A percentile compares a stretch with the other conserved stretches of the same genome.
phyloP scores from a whole-genome alignment of 768 basidiomycete genomes.

The Fistulinella prunicolor region DNA sequence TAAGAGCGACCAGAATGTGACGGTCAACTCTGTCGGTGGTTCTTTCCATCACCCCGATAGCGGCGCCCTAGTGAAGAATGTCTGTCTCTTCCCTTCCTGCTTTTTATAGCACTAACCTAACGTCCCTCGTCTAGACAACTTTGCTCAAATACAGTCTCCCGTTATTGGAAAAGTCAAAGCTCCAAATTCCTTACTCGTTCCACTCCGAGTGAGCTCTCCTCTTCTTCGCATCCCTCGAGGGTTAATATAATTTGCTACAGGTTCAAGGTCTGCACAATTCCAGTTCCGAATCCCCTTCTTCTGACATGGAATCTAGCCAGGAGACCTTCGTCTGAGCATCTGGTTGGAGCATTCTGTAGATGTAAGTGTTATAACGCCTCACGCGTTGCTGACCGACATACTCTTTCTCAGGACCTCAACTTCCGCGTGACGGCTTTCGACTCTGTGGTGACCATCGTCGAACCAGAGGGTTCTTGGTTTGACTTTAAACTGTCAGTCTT shows the following conservation, averaged over 20 bases:
- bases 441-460: conserved; percentile 73
- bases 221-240: neutral
- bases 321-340: conserved; percentile 67
- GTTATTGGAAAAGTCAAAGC: conserved; percentile 53
- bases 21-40: conserved; percentile 61
- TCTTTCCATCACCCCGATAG: conserved; percentile 66
- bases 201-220: conserved; percentile 69
- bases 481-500: conserved; percentile 76
- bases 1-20: conserved; percentile 69
- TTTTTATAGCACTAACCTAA: neutral
- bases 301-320: conserved; percentile 47
- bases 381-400: neutral
- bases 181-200: conserved; percentile 70
- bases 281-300: neutral
- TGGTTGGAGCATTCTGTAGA: conserved; percentile 73
- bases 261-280: conserved; percentile 50
- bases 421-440: conserved; percentile 71
- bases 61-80: conserved; percentile 68
- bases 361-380: conserved; percentile 37
- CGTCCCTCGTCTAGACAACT: conserved; percentile 49
- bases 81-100: conserved; percentile 29
- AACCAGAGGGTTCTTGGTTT: conserved; percentile 73
- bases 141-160: conserved; percentile 49
- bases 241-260: conserved; percentile 31
- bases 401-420: conserved; percentile 43